Percentiles rank a stretch among this genome's conserved stretches.
phyloP scores from a whole-genome alignment of 352 stramenopile genomes.

The Pythium plurisporium region DNA sequence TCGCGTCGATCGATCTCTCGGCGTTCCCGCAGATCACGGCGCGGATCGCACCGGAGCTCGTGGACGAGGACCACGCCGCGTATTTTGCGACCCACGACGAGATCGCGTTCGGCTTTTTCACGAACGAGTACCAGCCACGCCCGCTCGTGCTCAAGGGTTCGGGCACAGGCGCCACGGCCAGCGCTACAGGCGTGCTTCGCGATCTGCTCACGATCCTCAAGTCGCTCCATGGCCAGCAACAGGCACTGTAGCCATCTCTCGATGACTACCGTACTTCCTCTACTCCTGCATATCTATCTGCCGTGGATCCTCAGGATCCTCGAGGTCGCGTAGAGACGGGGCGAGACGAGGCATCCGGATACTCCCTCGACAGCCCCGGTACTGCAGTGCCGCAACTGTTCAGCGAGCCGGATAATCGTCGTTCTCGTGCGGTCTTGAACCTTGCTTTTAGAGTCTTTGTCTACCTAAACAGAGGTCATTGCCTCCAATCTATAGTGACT shows the following conservation, averaged over 20 bases:
- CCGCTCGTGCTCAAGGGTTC: slow-evolving; percentile 68
- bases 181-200: slow-evolving; percentile 65
- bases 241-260: slow-evolving; percentile 11
- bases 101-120: slow-evolving; percentile 67
- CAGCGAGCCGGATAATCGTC: background rate
- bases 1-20: slow-evolving; percentile 59
- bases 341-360: slow-evolving; percentile 5
- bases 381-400: background rate
- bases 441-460: background rate
- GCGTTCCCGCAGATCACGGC: slow-evolving; percentile 45
- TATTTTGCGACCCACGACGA: slow-evolving; percentile 67
- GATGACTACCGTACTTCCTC: background rate
- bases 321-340: background rate
- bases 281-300: slow-evolving; percentile 2
- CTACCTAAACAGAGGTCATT: background rate
- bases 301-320: no score
- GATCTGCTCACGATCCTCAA: slow-evolving; percentile 75
- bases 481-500: background rate
- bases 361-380: slow-evolving; percentile 3
- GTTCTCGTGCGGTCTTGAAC: background rate
- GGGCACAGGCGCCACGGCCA: slow-evolving; percentile 53
- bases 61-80: slow-evolving; percentile 57
- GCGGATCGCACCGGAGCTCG: slow-evolving; percentile 43
- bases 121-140: slow-evolving; percentile 64
- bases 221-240: slow-evolving; percentile 42